phyloP scores from a whole-genome alignment of 495 filamentous ascomycete species.

The Neurospora sublineolata region DNA sequence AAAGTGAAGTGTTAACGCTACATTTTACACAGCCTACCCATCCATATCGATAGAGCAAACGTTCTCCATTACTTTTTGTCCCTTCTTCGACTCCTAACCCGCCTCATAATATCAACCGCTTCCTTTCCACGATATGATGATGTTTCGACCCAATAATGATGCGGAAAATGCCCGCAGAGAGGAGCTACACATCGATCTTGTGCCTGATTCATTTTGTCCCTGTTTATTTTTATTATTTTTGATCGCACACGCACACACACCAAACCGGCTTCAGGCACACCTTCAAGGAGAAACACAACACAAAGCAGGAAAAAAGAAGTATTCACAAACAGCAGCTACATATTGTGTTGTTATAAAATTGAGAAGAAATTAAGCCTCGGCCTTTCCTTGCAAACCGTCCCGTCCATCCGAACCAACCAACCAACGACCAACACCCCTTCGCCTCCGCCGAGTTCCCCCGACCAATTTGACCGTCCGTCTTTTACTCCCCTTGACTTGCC shows the following conservation, averaged over 20 bases:
- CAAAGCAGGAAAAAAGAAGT: background rate
- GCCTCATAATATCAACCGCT: background rate
- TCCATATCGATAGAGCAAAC: background rate
- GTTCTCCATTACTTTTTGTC: background rate
- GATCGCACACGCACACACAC: background rate
- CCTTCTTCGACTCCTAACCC: background rate
- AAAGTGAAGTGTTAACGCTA: background rate
- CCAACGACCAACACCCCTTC: background rate
- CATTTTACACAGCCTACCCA: background rate
- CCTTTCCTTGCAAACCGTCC: background rate
- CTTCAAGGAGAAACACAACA: background rate
- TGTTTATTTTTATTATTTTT: background rate
- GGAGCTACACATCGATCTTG: background rate
- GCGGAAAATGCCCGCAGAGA: background rate
- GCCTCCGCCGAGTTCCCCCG: background rate
- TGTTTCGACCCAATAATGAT: background rate
- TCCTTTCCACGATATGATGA: background rate
- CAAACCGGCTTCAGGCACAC: background rate
- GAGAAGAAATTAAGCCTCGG: background rate
- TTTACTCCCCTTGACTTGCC: background rate
- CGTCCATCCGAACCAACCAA: background rate
- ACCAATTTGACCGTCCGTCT: background rate
- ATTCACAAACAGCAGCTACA: background rate
- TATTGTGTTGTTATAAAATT: background rate
- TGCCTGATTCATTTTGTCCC: background rate